Evolutionary conservation across 768 basidiomycete species (phyloP).

Genomic region (Amylocystis lapponica): DNA sequence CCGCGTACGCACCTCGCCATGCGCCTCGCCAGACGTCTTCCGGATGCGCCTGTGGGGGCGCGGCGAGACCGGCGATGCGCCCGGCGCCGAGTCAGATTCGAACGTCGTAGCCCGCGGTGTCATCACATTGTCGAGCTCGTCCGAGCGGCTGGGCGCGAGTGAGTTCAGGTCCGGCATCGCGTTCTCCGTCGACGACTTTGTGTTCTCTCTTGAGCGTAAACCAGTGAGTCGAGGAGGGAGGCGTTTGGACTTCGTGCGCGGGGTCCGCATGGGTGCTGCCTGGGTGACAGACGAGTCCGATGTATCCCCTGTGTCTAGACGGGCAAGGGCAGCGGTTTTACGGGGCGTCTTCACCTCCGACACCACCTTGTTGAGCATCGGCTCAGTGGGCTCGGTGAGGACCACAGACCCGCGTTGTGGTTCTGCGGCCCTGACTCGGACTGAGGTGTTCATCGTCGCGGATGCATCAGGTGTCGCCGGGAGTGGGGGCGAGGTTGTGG

Average conservation of each 20-base stretch:
- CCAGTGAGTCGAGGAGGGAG: conserved; percentile 40
- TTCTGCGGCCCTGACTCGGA: conserved; percentile 26
- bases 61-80: conserved; percentile 25
- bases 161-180: conserved; percentile 35
- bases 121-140: conserved; percentile 34
- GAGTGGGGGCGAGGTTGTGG: conserved; percentile 34
- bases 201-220: conserved; percentile 37
- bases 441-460: conserved; percentile 12
- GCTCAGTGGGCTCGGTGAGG: conserved; percentile 20
- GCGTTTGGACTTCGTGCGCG: conserved; percentile 51
- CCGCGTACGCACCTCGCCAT: conserved; percentile 23
- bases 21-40: conserved; percentile 16
- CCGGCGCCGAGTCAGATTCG: conserved; percentile 24
- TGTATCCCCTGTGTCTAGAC: conserved; percentile 29
- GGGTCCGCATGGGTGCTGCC: conserved; percentile 31
- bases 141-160: conserved; percentile 45
- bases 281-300: conserved; percentile 45
- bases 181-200: conserved; percentile 12
- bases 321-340: conserved; percentile 9
- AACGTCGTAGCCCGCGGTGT: conserved; percentile 58
- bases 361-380: conserved; percentile 18
- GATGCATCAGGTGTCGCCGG: conserved; percentile 34
- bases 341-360: conserved; percentile 8
- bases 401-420: conserved; percentile 29
- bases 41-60: conserved; percentile 17